Evolutionary conservation across 2,329 filamentous ascomycete genomes (phyloP), one percentile per base, ranked within the genome.

Genomic region (Venturia carpophila): DNA sequence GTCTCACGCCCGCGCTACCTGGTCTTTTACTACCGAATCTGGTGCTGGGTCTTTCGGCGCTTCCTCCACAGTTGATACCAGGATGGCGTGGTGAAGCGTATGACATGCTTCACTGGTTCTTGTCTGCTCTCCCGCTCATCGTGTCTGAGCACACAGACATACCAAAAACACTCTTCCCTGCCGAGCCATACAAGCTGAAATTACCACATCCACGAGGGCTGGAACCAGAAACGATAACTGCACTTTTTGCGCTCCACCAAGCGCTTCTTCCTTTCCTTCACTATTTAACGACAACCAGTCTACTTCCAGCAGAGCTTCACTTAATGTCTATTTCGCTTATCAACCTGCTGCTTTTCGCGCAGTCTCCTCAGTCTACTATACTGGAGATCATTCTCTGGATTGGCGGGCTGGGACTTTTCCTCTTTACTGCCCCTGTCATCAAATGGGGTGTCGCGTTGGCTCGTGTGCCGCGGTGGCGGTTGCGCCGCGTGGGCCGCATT

Each of bases 391-490:
- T 80, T 55, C 69, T 81, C 17, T 81, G 79, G 79, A 67, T 80
- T 24, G 80, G 93, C n/a, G 92, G 92, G 0, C 75, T 97, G 39
- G 83, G 85, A 58, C 75, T 96, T 19, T 85, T 96, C 64, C 77
- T 93, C 4, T 78, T 84, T 6, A 95, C 91, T 72, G 84, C 85
- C 39, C 82, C 86, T 39, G 84, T 94, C 15, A 84, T 97, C 43
- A 83, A 83, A 70, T 95, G 91, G 89, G 92, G 90, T 58, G 88
- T 97, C 64, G 84, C 88, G 34, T 79, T 99, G 67, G 92, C 93
- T 62, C 84, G 93, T 66, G 90, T 97, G 21, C 94, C 94, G 2
- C 91, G 87, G 70, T 97, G 93, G 91, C 89, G 92, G 55, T 92
- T 97, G 71, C 84, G 86, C 70, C 84, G 87, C 65, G 77, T 81